phyloP scores from a whole-genome alignment of 208 protist species.

The Novymonas esmeraldas region DNA sequence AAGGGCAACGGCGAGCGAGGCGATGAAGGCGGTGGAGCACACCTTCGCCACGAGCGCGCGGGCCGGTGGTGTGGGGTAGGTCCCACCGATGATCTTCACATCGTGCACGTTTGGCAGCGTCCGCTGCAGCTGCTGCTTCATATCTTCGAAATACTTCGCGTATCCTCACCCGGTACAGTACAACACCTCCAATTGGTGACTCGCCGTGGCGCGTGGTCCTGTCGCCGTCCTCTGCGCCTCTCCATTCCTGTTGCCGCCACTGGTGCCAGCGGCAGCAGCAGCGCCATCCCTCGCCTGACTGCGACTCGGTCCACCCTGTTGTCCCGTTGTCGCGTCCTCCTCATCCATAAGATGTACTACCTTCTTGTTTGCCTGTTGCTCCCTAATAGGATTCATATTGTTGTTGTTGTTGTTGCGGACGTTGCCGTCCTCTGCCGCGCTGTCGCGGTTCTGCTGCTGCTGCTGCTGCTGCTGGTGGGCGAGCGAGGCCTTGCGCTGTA shows the following conservation, averaged over 20 bases:
- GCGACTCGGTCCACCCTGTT: background rate
- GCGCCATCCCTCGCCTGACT: background rate
- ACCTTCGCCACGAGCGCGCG: slow-evolving; percentile 35
- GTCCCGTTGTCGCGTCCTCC: background rate
- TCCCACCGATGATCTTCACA: slow-evolving; percentile 40
- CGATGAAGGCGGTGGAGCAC: slow-evolving; percentile 42
- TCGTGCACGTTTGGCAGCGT: slow-evolving; percentile 42
- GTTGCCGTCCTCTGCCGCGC: background rate
- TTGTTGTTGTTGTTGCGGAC: no score
- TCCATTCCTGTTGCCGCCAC: background rate
- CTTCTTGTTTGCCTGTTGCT: slow-evolving; percentile 5
- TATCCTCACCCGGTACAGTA: slow-evolving; percentile 85
- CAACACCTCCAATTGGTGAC: slow-evolving; percentile 43
- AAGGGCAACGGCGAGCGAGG: slow-evolving; percentile 40
- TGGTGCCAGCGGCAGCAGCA: background rate
- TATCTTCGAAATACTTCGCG: slow-evolving; percentile 78
- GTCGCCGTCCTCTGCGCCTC: background rate
- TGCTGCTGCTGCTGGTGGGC: slow-evolving; percentile 4
- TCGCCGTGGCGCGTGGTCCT: background rate
- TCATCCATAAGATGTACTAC: slow-evolving; percentile 28
- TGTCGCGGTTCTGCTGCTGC: background rate
- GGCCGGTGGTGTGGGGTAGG: slow-evolving; percentile 51
- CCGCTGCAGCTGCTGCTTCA: slow-evolving; percentile 40
- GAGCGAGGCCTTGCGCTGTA: slow-evolving; percentile 28
- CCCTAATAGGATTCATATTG: slow-evolving; percentile 24